Evolutionary conservation across 2,329 filamentous ascomycete species (phyloP), one percentile per base, ranked within the genome.

Genomic region (Colletotrichum sp.): DNA sequence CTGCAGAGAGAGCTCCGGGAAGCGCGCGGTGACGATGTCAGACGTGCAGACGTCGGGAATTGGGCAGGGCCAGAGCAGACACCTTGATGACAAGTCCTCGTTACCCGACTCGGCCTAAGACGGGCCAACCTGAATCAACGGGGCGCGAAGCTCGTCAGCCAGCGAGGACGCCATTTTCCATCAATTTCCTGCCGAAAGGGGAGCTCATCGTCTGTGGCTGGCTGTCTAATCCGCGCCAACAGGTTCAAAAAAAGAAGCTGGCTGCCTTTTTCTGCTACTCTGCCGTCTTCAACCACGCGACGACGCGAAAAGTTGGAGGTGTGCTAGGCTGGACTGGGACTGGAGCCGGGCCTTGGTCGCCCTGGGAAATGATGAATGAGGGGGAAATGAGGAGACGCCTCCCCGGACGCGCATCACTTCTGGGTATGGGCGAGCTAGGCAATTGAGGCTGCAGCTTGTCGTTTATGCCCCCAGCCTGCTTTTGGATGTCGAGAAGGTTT

Each of bases 341-440:
- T 61, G 52, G 48, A 12, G 15, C 32, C 22, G 27, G 63, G 59
- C 27, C 25, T 44, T 13, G 44, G 44, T 48, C 44, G 11, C 11
- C 44, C 44, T 25, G 28, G 44, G 71, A 71, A 66, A 74, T 52
- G 59, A 70, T 70, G 65, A 61, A 57, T 55, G 48, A 68, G 73
- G 57, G 64, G 65, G 71, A 68, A 74, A 74, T 70, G 66, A 74
- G 66, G 59, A 25, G 39, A 64, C 63, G 73, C 73, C 63, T 70
- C 32, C 7, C 52, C 28, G 8, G 60, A n/a, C 61, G 52, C 61
- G 68, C 59, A 65, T 68, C 48, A 60, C 48, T 34, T 60, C 44
- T 48, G 0, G n/a, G 44, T 48, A 22, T 30, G 16, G 27, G 7
- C 59, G 59, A 30, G 27, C 19, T 61, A 61, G 28, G 28, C 25